Percentiles rank a stretch among this genome's conserved stretches.
Conservation (phyloP, 2,329 filamentous ascomycete genomes). For the Fusarium drepaniforme region DNA sequence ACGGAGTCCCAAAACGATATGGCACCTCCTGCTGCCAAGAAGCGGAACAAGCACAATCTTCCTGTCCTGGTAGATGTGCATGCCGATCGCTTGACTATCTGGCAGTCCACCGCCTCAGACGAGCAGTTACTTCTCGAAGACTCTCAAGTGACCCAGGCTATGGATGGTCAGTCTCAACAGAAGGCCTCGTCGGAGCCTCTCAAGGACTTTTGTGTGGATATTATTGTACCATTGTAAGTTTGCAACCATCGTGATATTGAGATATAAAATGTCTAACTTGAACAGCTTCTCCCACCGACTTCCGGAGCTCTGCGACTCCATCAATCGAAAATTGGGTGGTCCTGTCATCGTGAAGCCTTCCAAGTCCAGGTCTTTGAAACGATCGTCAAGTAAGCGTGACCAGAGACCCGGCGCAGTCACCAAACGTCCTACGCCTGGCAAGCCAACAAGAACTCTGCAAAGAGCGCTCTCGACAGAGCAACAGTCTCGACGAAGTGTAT, state of each 20-base stretch:
- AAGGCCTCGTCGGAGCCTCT: constrained; percentile 70
- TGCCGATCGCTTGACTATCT: constrained; percentile 84
- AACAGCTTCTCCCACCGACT: constrained; percentile 78
- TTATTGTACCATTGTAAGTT: constrained; percentile 82
- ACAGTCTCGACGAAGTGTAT: constrained; percentile 65
- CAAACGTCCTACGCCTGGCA: constrained; percentile 59
- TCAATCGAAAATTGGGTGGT: constrained; percentile 83
- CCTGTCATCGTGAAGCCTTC: constrained; percentile 70
- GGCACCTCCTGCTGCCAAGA: constrained; percentile 57
- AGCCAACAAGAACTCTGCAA: constrained; percentile 66
- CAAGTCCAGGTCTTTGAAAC: constrained; percentile 63
- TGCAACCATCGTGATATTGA: not conserved
- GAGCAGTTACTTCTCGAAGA: constrained; percentile 64
- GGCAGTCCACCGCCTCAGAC: constrained; percentile 80
- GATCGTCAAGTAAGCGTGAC: constrained; percentile 56
- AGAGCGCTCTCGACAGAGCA: constrained; percentile 72
- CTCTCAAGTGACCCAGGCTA: constrained; percentile 54
- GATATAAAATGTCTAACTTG: constrained; percentile 48
- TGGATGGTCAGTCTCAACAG: constrained; percentile 53
- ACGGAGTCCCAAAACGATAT: constrained; percentile 47
- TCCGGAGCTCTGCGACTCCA: constrained; percentile 76
- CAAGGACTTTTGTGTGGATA: constrained; percentile 82
- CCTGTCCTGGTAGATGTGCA: constrained; percentile 77
- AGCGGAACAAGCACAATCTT: constrained; percentile 73
- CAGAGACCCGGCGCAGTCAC: constrained; percentile 65